Conservation (phyloP, 2,329 filamentous ascomycete species). For the Biscogniauxia marginata region DNA sequence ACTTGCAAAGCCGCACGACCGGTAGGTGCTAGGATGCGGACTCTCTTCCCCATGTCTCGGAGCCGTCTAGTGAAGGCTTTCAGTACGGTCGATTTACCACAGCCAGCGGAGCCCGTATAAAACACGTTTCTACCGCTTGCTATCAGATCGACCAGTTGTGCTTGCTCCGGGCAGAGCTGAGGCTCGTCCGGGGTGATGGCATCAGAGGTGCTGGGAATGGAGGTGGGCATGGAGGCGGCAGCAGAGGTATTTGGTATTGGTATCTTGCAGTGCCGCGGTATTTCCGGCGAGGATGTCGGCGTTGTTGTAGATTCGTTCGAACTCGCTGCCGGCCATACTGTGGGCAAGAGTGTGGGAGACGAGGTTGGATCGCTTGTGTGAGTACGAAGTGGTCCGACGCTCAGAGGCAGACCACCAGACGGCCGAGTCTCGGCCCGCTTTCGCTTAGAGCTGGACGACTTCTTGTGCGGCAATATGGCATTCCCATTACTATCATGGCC, state of each 20-base stretch:
- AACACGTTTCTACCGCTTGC: slow-evolving; percentile 56
- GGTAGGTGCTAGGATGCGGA: slow-evolving; percentile 58
- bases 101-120: slow-evolving; percentile 63
- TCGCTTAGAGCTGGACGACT: not conserved
- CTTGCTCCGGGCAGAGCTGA: slow-evolving; percentile 46
- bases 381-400: not conserved
- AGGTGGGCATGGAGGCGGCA: not conserved
- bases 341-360: not conserved
- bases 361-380: not conserved
- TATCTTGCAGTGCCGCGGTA: not conserved
- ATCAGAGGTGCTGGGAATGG: not conserved
- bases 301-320: not conserved
- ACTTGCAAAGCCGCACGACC: slow-evolving; percentile 58
- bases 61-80: slow-evolving; percentile 46
- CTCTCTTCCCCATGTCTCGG: slow-evolving; percentile 31
- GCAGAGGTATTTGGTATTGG: not conserved
- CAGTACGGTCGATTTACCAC: slow-evolving; percentile 57
- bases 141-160: slow-evolving; percentile 50
- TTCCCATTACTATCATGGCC: not conserved
- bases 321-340: not conserved
- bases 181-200: slow-evolving; percentile 19
- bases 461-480: not conserved
- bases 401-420: not conserved
- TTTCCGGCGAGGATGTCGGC: not conserved
- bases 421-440: not conserved